phyloP scores from a whole-genome alignment of 2,329 filamentous ascomycete genomes.

The Blastomyces gilchristii region DNA sequence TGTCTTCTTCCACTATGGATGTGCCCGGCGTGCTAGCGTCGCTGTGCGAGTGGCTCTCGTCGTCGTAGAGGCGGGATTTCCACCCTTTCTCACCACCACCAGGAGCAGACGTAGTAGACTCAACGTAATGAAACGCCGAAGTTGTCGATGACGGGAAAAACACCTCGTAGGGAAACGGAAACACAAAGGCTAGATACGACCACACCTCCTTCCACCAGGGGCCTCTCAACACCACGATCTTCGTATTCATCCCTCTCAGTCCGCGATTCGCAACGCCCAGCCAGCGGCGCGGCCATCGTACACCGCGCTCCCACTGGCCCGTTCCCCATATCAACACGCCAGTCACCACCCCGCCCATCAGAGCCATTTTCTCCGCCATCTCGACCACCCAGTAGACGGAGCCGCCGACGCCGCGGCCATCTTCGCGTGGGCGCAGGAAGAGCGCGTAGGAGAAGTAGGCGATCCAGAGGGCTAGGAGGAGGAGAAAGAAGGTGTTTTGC shows the following conservation, averaged over 20 bases:
- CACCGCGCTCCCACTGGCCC: conserved; percentile 89
- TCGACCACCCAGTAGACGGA: conserved; percentile 96
- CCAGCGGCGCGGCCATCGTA: conserved; percentile 90
- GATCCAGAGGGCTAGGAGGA: conserved; percentile 70
- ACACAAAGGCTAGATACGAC: conserved; percentile 62
- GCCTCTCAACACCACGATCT: conserved; percentile 79
- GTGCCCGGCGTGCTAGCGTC: neutral
- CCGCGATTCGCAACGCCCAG: conserved; percentile 82
- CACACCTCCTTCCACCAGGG: conserved; percentile 71
- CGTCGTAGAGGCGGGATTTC: neutral
- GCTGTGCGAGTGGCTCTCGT: neutral
- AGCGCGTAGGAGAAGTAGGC: conserved; percentile 77
- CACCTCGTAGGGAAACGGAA: conserved; percentile 65
- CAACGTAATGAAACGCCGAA: conserved; percentile 67
- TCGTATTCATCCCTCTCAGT: conserved; percentile 85
- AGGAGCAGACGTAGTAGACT: conserved; percentile 27
- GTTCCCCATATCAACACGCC: conserved; percentile 83
- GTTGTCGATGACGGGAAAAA: conserved; percentile 46
- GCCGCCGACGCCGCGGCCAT: conserved; percentile 81
- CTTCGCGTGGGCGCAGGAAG: conserved; percentile 90
- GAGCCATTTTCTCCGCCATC: conserved; percentile 77
- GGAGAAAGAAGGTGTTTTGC: conserved; percentile 86
- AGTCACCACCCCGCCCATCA: conserved; percentile 83
- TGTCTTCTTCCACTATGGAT: conserved; percentile 64
- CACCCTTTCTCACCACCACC: conserved; percentile 6